Evolutionary conservation across 2,329 filamentous ascomycete species (phyloP).

Genomic region (Huntiella bhutanensis): DNA sequence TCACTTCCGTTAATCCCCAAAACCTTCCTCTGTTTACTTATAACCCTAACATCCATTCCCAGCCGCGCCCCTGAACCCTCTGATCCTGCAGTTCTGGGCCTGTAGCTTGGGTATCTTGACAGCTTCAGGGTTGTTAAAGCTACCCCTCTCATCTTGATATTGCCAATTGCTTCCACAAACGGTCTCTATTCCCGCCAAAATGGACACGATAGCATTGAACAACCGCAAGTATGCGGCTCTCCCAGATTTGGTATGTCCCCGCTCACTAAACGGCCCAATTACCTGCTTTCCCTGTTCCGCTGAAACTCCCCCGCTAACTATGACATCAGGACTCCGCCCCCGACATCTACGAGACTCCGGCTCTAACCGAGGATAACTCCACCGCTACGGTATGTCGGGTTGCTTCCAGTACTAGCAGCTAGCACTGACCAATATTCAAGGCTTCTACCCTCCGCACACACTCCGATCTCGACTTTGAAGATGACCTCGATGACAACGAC

Average conservation of each 20-base stretch:
- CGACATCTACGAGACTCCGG: conserved; percentile 92
- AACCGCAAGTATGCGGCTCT: conserved; percentile 68
- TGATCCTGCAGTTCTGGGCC: background rate
- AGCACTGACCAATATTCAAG: conserved; percentile 18
- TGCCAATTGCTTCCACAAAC: background rate
- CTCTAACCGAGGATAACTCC: conserved; percentile 75
- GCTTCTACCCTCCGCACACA: conserved; percentile 35
- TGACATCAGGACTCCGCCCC: conserved; percentile 61
- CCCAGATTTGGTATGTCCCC: conserved; percentile 48
- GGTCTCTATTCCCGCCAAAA: background rate
- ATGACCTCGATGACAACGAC: conserved; percentile 41
- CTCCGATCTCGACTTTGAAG: conserved; percentile 43
- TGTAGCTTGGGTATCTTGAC: conserved; percentile 1
- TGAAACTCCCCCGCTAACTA: conserved; percentile 12
- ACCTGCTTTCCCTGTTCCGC: conserved; percentile 1
- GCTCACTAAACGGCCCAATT: conserved; percentile 11
- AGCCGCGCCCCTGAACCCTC: background rate
- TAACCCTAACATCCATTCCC: background rate
- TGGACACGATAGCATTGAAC: conserved; percentile 44
- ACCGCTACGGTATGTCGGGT: conserved; percentile 49
- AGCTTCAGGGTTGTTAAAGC: background rate
- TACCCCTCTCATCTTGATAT: conserved; percentile 1
- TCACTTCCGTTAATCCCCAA: too few relatives aligned
- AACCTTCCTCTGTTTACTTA: too few relatives aligned
- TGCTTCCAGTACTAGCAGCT: background rate